Percentiles rank a stretch among this genome's conserved stretches.
Evolutionary conservation across 2,329 filamentous ascomycete genomes (phyloP).

Genomic region (Rosellinia necatrix): DNA sequence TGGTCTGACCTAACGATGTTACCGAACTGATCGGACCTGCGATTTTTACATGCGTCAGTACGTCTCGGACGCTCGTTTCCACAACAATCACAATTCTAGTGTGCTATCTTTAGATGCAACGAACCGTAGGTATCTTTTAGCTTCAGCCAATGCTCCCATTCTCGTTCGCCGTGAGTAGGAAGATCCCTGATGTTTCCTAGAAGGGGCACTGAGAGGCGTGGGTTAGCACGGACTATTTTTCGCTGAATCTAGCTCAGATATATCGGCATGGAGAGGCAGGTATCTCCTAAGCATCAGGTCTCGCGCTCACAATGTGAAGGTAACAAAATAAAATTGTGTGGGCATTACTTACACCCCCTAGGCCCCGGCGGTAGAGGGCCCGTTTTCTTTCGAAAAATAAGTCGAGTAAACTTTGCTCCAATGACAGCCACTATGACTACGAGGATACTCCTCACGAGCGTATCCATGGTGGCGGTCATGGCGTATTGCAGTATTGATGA

Average conservation of each 20-base stretch:
- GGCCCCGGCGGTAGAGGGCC: slow-evolving; percentile 53
- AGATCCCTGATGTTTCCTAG: slow-evolving; percentile 57
- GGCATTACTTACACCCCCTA: slow-evolving; percentile 37
- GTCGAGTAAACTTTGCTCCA: not conserved
- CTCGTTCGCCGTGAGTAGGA: slow-evolving; percentile 43
- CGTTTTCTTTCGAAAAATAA: not conserved
- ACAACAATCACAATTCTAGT: not conserved
- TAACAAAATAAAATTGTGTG: not conserved
- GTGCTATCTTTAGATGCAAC: not conserved
- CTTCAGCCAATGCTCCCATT: slow-evolving; percentile 48
- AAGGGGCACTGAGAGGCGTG: slow-evolving; percentile 40
- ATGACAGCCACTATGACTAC: not conserved
- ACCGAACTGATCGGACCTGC: slow-evolving; percentile 46
- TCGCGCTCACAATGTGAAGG: not conserved
- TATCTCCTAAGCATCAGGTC: not conserved
- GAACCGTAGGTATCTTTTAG: slow-evolving; percentile 44
- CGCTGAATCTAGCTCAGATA: not conserved
- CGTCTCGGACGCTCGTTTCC: not conserved
- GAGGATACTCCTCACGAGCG: not conserved
- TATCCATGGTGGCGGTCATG: not conserved
- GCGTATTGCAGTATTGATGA: not conserved
- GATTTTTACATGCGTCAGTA: not conserved
- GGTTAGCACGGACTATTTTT: slow-evolving; percentile 18
- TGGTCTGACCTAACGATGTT: slow-evolving; percentile 46
- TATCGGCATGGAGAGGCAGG: not conserved